Conservation (phyloP, 768 basidiomycete species). For the Russula sp. region DNA sequence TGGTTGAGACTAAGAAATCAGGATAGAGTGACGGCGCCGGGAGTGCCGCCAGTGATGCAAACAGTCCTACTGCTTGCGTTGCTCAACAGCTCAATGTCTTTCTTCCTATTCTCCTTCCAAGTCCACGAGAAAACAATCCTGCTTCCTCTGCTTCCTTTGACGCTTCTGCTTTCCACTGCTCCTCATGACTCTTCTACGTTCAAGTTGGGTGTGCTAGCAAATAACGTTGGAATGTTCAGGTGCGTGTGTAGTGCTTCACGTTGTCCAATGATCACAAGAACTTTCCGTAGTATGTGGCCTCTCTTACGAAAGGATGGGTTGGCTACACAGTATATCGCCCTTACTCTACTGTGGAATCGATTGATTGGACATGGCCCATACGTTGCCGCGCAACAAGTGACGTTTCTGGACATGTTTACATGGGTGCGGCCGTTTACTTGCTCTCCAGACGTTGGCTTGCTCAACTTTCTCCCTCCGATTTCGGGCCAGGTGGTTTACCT, state of each 20-base stretch:
- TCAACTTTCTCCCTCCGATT: not conserved
- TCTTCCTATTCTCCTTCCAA: constrained; percentile 95
- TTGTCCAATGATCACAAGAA: not conserved
- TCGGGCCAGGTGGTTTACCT: constrained; percentile 44
- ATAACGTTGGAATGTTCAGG: constrained; percentile 88
- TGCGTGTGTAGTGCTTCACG: constrained; percentile 29
- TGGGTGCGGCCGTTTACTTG: constrained; percentile 33
- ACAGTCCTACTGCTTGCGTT: constrained; percentile 75
- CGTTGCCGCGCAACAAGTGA: constrained; percentile 35
- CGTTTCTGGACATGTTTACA: constrained; percentile 48
- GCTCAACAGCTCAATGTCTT: constrained; percentile 76
- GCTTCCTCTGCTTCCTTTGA: constrained; percentile 78
- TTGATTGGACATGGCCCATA: constrained; percentile 69
- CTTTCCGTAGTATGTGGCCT: constrained; percentile 79
- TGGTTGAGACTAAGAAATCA: constrained; percentile 29
- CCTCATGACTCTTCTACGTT: constrained; percentile 47
- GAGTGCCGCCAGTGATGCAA: constrained; percentile 43
- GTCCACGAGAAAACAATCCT: constrained; percentile 94
- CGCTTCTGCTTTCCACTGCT: constrained; percentile 57
- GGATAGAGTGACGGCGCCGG: constrained; percentile 6
- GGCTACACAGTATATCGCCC: constrained; percentile 61
- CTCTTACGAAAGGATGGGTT: constrained; percentile 73
- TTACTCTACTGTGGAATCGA: constrained; percentile 73
- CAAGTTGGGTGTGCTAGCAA: constrained; percentile 65
- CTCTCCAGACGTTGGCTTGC: not conserved